Conservation (phyloP, 345 rosid genomes). For the Euphorbia peplus region DNA sequence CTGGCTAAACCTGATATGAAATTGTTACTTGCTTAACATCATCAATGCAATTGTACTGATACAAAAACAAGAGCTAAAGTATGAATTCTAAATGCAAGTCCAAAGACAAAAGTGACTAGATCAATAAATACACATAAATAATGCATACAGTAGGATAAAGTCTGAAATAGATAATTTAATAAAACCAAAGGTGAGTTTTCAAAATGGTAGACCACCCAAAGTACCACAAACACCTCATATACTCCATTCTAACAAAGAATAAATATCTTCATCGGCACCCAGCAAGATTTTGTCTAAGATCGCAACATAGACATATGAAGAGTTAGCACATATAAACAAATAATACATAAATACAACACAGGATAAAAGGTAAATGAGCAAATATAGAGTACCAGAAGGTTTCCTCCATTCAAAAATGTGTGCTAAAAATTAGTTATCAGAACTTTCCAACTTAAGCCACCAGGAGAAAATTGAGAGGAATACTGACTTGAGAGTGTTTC, state of each 20-base stretch:
- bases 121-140: neutral
- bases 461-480: neutral
- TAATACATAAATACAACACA: too few species aligned
- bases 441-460: neutral
- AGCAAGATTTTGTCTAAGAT: neutral
- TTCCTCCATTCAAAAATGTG: neutral
- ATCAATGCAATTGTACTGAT: neutral
- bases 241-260: neutral
- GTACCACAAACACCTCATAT: neutral
- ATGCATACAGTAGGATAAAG: neutral
- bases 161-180: neutral
- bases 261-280: neutral
- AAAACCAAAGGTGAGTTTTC: constrained; percentile 4
- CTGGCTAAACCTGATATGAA: constrained; percentile 2
- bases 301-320: neutral
- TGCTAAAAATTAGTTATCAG: neutral
- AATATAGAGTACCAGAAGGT: neutral
- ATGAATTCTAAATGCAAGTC: neutral
- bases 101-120: neutral
- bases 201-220: neutral
- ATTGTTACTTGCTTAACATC: constrained; percentile 3
- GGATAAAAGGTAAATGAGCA: neutral
- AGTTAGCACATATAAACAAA: neutral
- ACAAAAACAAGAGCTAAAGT: neutral
- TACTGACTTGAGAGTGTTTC: neutral